These are phyloP conservation scores for Pichia sp. DNA, from an alignment of 1,139 yeast genomes.

Conservation along the genomic window DNA sequence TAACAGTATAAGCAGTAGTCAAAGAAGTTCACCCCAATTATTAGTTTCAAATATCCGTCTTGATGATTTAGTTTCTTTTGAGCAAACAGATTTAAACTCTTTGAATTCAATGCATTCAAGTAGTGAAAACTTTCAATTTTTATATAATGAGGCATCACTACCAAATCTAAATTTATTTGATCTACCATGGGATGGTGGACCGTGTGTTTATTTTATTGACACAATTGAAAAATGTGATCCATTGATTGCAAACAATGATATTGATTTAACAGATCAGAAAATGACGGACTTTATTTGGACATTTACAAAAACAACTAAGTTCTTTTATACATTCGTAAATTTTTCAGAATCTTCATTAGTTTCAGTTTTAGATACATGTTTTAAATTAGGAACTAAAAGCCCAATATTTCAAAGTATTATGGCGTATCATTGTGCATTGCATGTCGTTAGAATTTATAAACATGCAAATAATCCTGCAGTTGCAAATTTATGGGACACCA, in stretches of 20 bases:
- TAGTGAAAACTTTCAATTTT: neutral
- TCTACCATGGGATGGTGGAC: constrained; percentile 11
- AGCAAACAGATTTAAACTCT: constrained; percentile 2
- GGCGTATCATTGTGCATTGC: constrained; percentile 17
- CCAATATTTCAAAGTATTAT: constrained; percentile 17
- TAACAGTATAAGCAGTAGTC: neutral
- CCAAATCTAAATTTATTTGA: constrained; percentile 10
- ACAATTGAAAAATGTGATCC: constrained; percentile 15
- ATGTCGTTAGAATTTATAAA: constrained; percentile 13
- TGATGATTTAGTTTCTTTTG: constrained; percentile 8
- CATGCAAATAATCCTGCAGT: neutral
- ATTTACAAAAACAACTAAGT: constrained; percentile 10
- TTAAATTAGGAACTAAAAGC: constrained; percentile 12
- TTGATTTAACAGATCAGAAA: constrained; percentile 5
- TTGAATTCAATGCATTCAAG: neutral
- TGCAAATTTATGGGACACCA: constrained; percentile 13
- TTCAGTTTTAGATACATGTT: constrained; percentile 6
- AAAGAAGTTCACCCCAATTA: neutral
- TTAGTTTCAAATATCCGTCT: constrained; percentile 1
- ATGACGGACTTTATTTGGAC: constrained; percentile 20
- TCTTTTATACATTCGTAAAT: constrained; percentile 13
- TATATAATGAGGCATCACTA: neutral
- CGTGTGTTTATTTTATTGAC: constrained; percentile 8
- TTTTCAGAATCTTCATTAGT: constrained; percentile 12
- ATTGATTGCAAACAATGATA: neutral